Evolutionary conservation across 805 yeast genomes (phyloP).

Genomic region (Saccharomycopsis lassenensis): DNA sequence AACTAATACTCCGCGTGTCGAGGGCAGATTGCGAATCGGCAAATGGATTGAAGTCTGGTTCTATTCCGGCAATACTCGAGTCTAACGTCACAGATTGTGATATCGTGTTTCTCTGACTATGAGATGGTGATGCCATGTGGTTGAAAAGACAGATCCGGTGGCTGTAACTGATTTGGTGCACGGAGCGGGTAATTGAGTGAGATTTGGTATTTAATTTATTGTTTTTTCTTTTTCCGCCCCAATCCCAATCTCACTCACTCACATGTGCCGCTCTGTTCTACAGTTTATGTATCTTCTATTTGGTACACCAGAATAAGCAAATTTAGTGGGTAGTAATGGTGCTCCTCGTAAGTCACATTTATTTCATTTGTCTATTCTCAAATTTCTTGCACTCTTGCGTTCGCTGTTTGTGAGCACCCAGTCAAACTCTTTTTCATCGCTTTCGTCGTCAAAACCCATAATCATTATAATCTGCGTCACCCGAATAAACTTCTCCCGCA

Average conservation of each 20-base stretch:
- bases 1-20: conserved; percentile 7
- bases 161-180: background rate
- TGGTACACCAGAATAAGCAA: no score
- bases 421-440: conserved; percentile 24
- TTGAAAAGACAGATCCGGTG: background rate
- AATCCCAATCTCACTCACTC: no score
- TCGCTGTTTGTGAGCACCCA: conserved; percentile 80
- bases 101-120: background rate
- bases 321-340: no score
- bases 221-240: no score
- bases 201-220: no score
- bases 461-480: conserved; percentile 78
- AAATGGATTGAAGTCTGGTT: conserved; percentile 19
- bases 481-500: conserved; percentile 68
- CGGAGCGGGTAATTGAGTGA: no score
- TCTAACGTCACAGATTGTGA: conserved; percentile 10
- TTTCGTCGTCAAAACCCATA: conserved; percentile 41
- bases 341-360: no score
- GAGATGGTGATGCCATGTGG: background rate
- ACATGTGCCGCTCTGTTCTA: no score
- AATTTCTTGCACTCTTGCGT: conserved; percentile 46
- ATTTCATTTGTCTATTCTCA: conserved; percentile 30
- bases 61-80: conserved; percentile 17
- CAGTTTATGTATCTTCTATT: no score
- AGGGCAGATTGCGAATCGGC: conserved; percentile 4